phyloP scores from a whole-genome alignment of 139 green algal genomes.

The Edaphochlamys debaryana region DNA sequence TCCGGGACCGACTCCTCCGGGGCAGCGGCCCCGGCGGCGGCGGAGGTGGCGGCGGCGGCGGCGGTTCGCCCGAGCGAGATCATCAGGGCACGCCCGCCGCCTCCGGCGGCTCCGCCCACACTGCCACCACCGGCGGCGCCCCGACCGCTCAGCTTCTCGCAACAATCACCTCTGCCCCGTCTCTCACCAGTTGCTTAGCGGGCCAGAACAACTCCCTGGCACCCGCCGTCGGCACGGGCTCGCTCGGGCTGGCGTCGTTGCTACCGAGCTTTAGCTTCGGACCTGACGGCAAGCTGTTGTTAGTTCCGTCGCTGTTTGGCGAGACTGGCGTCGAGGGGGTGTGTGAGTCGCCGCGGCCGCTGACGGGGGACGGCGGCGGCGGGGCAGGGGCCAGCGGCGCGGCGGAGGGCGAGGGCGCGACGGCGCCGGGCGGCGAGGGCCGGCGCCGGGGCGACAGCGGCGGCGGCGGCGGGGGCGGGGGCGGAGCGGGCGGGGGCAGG shows the following conservation, averaged over 20 bases:
- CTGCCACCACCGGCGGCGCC: conserved; percentile 24
- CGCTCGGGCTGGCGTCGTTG: neutral
- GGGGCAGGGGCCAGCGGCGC: neutral
- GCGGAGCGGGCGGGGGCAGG: too few species aligned
- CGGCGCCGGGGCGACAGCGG: neutral
- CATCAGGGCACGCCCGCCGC: too few species aligned
- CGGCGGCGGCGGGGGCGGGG: neutral
- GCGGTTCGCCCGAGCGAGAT: too few species aligned
- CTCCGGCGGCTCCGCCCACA: neutral
- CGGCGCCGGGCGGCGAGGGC: neutral
- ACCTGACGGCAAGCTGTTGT: neutral
- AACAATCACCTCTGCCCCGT: conserved; percentile 25
- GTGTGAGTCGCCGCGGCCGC: neutral
- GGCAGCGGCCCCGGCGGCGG: neutral
- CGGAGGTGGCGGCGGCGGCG: too few species aligned
- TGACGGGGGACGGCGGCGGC: neutral
- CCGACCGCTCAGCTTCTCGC: conserved; percentile 25
- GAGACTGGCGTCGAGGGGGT: neutral
- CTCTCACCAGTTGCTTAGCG: conserved; percentile 12
- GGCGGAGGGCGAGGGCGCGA: neutral
- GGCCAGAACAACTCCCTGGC: neutral
- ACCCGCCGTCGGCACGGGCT: neutral
- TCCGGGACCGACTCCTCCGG: too few species aligned
- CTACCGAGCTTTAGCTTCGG: conserved; percentile 31
- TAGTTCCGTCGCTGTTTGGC: neutral